A percentile compares a stretch with the other conserved stretches of the same genome.
These are phyloP conservation scores for Ambrosia hybrid DNA, from an alignment of 140 eudicot genomes.

Conservation along the genomic window DNA sequence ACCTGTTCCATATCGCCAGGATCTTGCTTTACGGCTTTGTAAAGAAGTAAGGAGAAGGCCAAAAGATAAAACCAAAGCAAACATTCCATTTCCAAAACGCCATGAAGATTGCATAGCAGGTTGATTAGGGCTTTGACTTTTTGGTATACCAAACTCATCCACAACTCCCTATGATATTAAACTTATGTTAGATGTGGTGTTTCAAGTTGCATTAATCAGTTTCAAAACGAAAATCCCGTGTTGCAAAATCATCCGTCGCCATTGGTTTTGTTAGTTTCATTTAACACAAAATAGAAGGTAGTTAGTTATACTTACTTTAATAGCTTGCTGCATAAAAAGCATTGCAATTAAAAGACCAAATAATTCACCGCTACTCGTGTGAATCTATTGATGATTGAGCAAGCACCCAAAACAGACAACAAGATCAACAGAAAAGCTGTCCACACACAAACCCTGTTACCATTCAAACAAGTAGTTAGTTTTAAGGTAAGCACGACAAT, in stretches of 20 bases:
- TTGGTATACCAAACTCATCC: conserved; percentile 87
- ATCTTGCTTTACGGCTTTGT: conserved; percentile 95
- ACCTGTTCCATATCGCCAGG: conserved; percentile 99
- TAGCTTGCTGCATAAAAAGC: conserved; percentile 99
- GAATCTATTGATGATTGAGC: conserved; percentile 96
- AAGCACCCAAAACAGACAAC: conserved; percentile 87
- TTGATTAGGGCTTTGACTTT: conserved; percentile 64
- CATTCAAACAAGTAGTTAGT: not conserved
- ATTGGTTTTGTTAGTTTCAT: not conserved
- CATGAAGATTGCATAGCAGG: conserved; percentile 77
- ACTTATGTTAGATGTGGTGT: conserved; percentile 8
- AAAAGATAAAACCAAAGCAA: conserved; percentile 88
- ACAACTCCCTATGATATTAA: conserved; percentile 61
- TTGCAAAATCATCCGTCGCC: not conserved
- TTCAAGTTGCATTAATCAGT: not conserved
- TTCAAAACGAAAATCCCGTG: not conserved
- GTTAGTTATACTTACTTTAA: conserved; percentile 56
- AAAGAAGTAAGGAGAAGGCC: conserved; percentile 94
- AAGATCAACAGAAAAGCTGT: conserved; percentile 85
- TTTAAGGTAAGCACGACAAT: not conserved
- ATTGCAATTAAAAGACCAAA: conserved; percentile 95
- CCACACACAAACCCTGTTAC: conserved; percentile 94
- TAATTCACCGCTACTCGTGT: conserved; percentile 96
- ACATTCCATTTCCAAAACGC: conserved; percentile 99
- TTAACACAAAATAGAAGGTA: conserved; percentile 7